Evolutionary conservation across 768 basidiomycete genomes (phyloP), one percentile per base, ranked within the genome.

Genomic region (Leccinellum albellum): DNA sequence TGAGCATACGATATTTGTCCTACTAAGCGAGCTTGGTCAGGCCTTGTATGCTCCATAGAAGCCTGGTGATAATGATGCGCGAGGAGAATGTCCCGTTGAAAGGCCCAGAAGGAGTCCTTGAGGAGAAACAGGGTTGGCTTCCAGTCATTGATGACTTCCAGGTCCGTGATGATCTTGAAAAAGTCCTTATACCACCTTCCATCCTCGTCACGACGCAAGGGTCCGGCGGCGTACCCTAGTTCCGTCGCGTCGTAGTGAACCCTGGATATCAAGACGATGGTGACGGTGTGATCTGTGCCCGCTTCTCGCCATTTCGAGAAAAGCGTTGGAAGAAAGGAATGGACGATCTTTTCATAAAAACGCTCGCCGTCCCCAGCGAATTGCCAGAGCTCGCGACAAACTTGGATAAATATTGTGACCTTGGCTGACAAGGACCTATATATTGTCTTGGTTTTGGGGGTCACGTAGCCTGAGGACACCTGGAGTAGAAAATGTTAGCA

Each of bases 281-380:
- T 94, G 54, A 96, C 89, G 8, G 88, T 90, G 66, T 99, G 97
- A 52, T 94, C 95, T 26, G 96, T 91, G 33, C 87, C 85, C 4
- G 87, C 81, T 55, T 89, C 86, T 46, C 82, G 78, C 94, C 94
- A 98, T 60, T 86, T 88, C 12, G 81, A 71, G 64, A 98, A 94
- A 4, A 98, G 81, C 14, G 89, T 82, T 1, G 96, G 94, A 8
- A 99, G 83, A 75, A 98, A 98, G 3, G 94, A 92, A 69, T 98
- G 94, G 3, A 96, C 89, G n/a, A 96, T 90, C 75, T 98, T 98
- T 70, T 98, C 97, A 68, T 92, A 89, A 73, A 89, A 94, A 6
- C 95, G 84, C 70, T 97, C 94, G 23, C 97, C 97, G 59, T 98
- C 97, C 33, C 91, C 94, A 23, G 94, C 83, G 67, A 98, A 98